Evolutionary conservation across 257 asterid species (phyloP), one percentile per base, ranked within the genome.

Genomic region (Asclepias syriaca): DNA sequence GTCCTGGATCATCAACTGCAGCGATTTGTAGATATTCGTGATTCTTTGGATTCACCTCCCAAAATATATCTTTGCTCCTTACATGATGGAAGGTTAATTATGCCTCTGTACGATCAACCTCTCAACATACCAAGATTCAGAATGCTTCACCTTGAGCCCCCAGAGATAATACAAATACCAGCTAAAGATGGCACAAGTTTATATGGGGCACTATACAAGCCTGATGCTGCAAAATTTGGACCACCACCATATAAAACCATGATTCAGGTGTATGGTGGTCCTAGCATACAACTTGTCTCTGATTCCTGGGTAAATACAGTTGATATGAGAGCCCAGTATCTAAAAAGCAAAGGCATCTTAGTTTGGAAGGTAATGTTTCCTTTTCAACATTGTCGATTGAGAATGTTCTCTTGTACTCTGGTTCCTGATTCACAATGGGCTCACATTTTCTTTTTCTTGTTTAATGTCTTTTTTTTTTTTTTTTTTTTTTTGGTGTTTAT

Each of bases 241-340:
- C 95, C 93, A 40, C 98, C 98, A 7, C 98, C 98, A 5, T 93
- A 93, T 73, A 88, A 87, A 79, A 84, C 98, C 13, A 93, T 93
- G 97, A 75, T 93, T 74, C 95, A 91, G 66, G 98, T 93, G 64
- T 91, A 93, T 70, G 97, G 98, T 82, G 98, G 98, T 71, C 98
- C 98, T 57, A 58, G 97, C 56, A 81, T 93, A 56, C 98, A 91
- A 72, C 90, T 89, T 27, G 90, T 93, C 68, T 77, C 81, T 53
- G 86, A 93, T 87, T 93, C 97, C 69, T 93, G 96, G 97, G 75
- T 82, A 22, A 88, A 89, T 85, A 84, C 96, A 11, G 98, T 91
- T 19, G 97, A 93, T 73, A 91, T 93, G 98, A 87, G 98, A 81
- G 89, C 98, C 71, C 98, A 93, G 66, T 91, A 84, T 79, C 84